A percentile compares a stretch with the other conserved stretches of the same genome.
These are phyloP conservation scores for Colletotrichum abscissum DNA, from an alignment of 2,329 filamentous ascomycete genomes.

Conservation along the genomic window DNA sequence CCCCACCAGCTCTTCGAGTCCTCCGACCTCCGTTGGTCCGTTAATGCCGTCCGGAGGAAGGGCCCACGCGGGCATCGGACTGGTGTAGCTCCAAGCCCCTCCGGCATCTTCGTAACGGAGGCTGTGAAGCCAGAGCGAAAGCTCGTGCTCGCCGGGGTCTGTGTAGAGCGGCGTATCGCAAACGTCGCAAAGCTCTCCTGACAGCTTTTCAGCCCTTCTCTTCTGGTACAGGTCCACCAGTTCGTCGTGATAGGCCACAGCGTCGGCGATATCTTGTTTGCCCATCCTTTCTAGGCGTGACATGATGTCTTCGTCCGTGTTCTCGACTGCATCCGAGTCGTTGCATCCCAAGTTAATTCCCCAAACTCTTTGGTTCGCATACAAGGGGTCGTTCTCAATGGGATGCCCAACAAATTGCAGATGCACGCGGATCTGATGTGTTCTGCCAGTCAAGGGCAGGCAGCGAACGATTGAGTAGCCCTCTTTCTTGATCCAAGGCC, in stretches of 20 bases:
- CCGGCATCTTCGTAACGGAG: constrained; percentile 86
- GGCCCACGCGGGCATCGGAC: constrained; percentile 87
- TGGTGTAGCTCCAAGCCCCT: constrained; percentile 89
- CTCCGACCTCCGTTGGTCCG: constrained; percentile 77
- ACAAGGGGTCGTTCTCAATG: constrained; percentile 97
- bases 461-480: constrained; percentile 97
- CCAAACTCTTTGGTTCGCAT: constrained; percentile 94
- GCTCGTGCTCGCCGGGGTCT: constrained; percentile 89
- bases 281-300: constrained; percentile 88
- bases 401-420: constrained; percentile 94
- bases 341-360: constrained; percentile 79
- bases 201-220: constrained; percentile 92
- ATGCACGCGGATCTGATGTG: constrained; percentile 94
- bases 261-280: constrained; percentile 91
- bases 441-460: constrained; percentile 90
- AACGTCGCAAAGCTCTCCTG: constrained; percentile 81
- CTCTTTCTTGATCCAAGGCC: constrained; percentile 65
- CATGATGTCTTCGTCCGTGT: constrained; percentile 91
- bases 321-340: constrained; percentile 72
- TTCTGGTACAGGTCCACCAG: constrained; percentile 93
- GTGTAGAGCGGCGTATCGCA: constrained; percentile 93
- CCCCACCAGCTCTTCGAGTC: constrained; percentile 68
- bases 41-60: constrained; percentile 79
- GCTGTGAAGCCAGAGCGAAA: constrained; percentile 94
- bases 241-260: constrained; percentile 92